Base-by-base conservation (phyloP, 805 yeast genomes). In the Trichomonascus vanleenenianus region DNA sequence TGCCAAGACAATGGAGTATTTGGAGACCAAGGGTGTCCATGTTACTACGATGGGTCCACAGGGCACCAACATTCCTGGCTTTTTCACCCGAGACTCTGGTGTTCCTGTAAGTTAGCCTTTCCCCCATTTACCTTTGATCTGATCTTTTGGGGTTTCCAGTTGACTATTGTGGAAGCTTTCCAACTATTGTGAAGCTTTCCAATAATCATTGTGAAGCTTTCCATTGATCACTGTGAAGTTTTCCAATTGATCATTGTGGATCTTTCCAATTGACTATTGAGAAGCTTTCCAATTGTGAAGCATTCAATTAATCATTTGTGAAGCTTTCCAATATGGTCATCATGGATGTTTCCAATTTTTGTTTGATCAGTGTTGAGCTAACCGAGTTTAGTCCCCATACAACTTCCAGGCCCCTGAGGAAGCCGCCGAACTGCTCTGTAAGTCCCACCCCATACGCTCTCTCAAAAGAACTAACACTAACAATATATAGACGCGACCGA, bases 11-110 rank as follows among this genome's bases (percentile, higher is more conserved):
- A 71, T 86, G 73, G 96, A 87, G 61, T 85, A 81, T 57, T 68
- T 87, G 44, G 96, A 87, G 61, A 87, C 96, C 0, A 88, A 86
- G 63, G 96, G 96, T 11, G 95, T 87, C 0, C 83, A 82, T 55
- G 95, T 87, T 7, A 75, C 82, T 3, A 87, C 96, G 0, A 65
- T 63, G 48, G 79, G 81, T 11, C 75, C 75, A 5, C 54, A 53
- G 10, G 77, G 78, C 0, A 64, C 74, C 2, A 66, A 70, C 31
- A 70, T 87, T 18, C 96, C 96, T 0, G 96, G 96, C 0, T 87
- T 87, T 55, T 87, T 82, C 62, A 74, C 85, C 18, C 66, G 85
- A 39, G 85, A 83, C 50, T 83, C 94, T 1, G 89, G 91, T 1
- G 76, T 81, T 3, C 52, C 53, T 22, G 27, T 22, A 22, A 22